phyloP scores from a whole-genome alignment of 345 rosid species.

The Adansonia digitata region DNA sequence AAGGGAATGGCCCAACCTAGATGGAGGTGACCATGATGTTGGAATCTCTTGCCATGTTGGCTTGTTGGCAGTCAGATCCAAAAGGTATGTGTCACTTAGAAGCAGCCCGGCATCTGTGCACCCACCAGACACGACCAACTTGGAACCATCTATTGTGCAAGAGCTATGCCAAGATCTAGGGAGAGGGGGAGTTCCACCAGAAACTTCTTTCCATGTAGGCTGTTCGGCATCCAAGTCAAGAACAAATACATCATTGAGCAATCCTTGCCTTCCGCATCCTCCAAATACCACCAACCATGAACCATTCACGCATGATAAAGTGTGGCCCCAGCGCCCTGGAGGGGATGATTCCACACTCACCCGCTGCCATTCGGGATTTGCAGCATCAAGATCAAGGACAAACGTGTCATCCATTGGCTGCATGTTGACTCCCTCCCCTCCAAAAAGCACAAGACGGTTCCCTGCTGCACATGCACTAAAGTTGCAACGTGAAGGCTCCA shows the following conservation, averaged over 20 bases:
- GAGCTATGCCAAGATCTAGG: slow-evolving; percentile 99
- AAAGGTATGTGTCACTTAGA: slow-evolving; percentile 67
- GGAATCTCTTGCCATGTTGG: slow-evolving; percentile 82
- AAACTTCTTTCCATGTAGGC: slow-evolving; percentile 86
- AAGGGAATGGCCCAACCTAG: slow-evolving; percentile 83
- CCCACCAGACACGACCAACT: slow-evolving; percentile 82
- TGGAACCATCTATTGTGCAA: slow-evolving; percentile 80
- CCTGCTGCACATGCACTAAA: slow-evolving; percentile 94
- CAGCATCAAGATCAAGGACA: slow-evolving; percentile 79
- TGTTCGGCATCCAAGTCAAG: slow-evolving; percentile 85
- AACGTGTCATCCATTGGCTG: slow-evolving; percentile 92
- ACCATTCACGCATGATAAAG: slow-evolving; percentile 71
- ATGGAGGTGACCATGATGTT: slow-evolving; percentile 79
- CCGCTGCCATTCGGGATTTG: slow-evolving; percentile 67
- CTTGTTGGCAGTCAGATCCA: slow-evolving; percentile 67
- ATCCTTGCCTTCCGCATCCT: slow-evolving; percentile 82
- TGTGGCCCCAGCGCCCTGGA: slow-evolving; percentile 95
- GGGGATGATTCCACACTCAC: slow-evolving; percentile 74
- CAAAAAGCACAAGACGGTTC: slow-evolving; percentile 75
- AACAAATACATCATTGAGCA: slow-evolving; percentile 82
- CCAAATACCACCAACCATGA: slow-evolving; percentile 89
- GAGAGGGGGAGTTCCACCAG: slow-evolving; percentile 77
- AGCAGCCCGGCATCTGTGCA: slow-evolving; percentile 95
- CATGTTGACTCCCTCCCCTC: slow-evolving; percentile 96
- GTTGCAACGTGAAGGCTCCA: slow-evolving; percentile 89